phyloP scores from a whole-genome alignment of 2,329 filamentous ascomycete genomes.

The Phyllosticta paracitricarpa region DNA sequence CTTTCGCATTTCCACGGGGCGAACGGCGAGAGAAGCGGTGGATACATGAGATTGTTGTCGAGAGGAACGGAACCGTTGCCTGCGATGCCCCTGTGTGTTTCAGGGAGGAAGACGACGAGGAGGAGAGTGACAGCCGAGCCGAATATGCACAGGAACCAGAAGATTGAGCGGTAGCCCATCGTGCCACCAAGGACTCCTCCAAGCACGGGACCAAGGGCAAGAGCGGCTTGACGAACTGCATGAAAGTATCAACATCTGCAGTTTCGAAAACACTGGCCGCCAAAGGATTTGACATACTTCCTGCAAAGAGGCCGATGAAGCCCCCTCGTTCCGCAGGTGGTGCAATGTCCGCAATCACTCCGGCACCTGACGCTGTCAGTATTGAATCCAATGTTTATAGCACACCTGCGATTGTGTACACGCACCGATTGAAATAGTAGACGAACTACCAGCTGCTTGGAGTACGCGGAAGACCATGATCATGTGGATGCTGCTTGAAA shows the following conservation, averaged over 20 bases:
- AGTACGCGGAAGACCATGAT: constrained; percentile 6
- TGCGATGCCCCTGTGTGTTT: constrained; percentile 25
- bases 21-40: background rate
- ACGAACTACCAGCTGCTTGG: constrained; percentile 35
- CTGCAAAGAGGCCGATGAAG: constrained; percentile 5
- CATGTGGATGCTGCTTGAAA: constrained; percentile 1
- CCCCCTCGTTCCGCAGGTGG: constrained; percentile 2
- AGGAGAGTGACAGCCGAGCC: constrained; percentile 26
- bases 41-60: background rate
- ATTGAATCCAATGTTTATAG: background rate
- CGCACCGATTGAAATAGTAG: constrained; percentile 34
- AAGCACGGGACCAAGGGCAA: constrained; percentile 40
- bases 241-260: background rate
- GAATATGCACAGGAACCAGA: constrained; percentile 45
- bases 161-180: constrained; percentile 43
- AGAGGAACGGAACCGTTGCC: constrained; percentile 12
- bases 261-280: too few relatives aligned
- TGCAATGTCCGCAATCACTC: constrained; percentile 6
- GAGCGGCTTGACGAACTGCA: constrained; percentile 1
- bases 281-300: background rate
- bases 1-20: background rate
- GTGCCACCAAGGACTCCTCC: constrained; percentile 39
- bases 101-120: constrained; percentile 26
- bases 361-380: background rate
- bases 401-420: constrained; percentile 18